Percentiles rank a stretch among this genome's conserved stretches.
phyloP scores from a whole-genome alignment of 2,329 filamentous ascomycete species.

The Penicillium italicum region DNA sequence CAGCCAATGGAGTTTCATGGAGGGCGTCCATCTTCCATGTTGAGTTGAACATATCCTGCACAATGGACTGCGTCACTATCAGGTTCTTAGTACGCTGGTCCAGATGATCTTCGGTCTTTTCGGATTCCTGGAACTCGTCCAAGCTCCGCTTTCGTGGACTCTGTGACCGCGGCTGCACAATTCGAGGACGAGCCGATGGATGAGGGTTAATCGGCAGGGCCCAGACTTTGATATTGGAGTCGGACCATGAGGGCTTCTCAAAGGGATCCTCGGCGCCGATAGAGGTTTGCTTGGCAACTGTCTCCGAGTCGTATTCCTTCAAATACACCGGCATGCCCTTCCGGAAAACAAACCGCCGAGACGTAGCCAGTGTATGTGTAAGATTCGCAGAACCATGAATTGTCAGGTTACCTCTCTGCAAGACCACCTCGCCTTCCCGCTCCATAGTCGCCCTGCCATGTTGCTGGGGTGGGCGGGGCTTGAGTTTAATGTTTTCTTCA shows the following conservation, averaged over 20 bases:
- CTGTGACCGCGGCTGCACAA: slow-evolving; percentile 23
- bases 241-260: slow-evolving; percentile 65
- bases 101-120: slow-evolving; percentile 6
- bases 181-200: slow-evolving; percentile 18
- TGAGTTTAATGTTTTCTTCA: slow-evolving; percentile 7
- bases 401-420: slow-evolving; percentile 47
- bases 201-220: slow-evolving; percentile 58
- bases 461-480: slow-evolving; percentile 13
- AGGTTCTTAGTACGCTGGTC: slow-evolving; percentile 41
- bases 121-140: slow-evolving; percentile 46
- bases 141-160: slow-evolving; percentile 47
- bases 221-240: slow-evolving; percentile 80
- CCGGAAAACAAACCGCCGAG: slow-evolving; percentile 79
- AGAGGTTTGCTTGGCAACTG: slow-evolving; percentile 23
- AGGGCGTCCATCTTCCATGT: slow-evolving; percentile 70
- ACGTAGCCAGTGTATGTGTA: slow-evolving; percentile 74
- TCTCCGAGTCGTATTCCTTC: slow-evolving; percentile 59
- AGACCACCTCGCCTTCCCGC: slow-evolving; percentile 16
- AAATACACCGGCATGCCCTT: slow-evolving; percentile 72
- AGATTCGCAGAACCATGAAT: slow-evolving; percentile 80
- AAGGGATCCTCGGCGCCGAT: slow-evolving; percentile 23
- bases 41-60: slow-evolving; percentile 77
- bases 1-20: slow-evolving; percentile 60
- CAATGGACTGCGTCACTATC: slow-evolving; percentile 57
- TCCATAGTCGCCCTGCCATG: slow-evolving; percentile 28